A percentile compares a stretch with the other conserved stretches of the same genome.
These are phyloP conservation scores for Remersonia thermophila DNA, from an alignment of 2,329 filamentous ascomycete species.

Conservation along the genomic window DNA sequence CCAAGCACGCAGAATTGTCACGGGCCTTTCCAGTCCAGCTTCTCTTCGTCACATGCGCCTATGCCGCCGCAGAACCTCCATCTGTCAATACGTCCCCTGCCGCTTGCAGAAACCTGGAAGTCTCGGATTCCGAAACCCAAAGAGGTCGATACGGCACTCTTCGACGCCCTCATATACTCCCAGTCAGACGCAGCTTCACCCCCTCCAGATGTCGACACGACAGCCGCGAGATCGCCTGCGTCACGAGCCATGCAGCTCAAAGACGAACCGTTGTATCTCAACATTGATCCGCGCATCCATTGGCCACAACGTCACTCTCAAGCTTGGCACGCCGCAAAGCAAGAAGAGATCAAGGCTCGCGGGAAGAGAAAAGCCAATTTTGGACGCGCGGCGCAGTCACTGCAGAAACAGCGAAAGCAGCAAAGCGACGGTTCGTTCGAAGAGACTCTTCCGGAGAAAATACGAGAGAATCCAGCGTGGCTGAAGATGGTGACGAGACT, in stretches of 20 bases:
- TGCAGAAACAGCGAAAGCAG: slow-evolving; percentile 22
- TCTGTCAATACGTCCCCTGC: no score
- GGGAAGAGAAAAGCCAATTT: slow-evolving; percentile 39
- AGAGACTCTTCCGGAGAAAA: slow-evolving; percentile 29
- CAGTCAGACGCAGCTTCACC: slow-evolving; percentile 9
- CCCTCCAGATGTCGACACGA: slow-evolving; percentile 6
- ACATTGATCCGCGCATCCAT: slow-evolving; percentile 40
- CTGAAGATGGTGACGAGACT: slow-evolving; percentile 26
- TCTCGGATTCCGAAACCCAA: background rate
- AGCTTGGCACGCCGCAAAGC: slow-evolving; percentile 36
- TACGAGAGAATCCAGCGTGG: slow-evolving; percentile 34
- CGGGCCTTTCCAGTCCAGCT: no score
- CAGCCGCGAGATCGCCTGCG: background rate
- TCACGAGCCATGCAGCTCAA: background rate
- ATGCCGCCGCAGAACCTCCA: no score
- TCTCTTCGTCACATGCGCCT: no score
- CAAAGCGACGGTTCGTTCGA: background rate
- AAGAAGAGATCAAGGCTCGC: slow-evolving; percentile 36
- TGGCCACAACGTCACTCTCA: slow-evolving; percentile 31
- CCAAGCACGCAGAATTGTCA: no score
- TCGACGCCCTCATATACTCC: slow-evolving; percentile 10
- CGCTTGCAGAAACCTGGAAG: no score
- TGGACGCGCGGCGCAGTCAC: slow-evolving; percentile 30
- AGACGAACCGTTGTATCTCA: slow-evolving; percentile 28
- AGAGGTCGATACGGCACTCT: slow-evolving; percentile 2